Percentiles rank a stretch among this genome's conserved stretches.
These are phyloP conservation scores for Termitomyces sp. DNA, from an alignment of 768 basidiomycete genomes.

Conservation along the genomic window DNA sequence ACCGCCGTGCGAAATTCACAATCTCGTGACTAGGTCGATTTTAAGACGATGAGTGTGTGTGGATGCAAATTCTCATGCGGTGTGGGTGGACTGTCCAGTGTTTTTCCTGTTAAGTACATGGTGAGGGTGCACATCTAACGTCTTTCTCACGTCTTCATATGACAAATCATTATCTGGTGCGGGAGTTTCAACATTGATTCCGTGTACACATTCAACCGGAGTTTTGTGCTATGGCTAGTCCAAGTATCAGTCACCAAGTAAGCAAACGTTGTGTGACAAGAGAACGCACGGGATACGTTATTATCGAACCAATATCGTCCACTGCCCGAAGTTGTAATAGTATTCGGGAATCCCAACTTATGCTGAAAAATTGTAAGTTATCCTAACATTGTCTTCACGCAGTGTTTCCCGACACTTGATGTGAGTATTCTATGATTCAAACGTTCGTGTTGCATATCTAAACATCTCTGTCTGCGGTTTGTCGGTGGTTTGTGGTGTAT, in stretches of 20 bases:
- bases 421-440: neutral
- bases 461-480: neutral
- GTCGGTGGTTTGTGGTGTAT: neutral
- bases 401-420: neutral
- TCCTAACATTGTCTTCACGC: neutral
- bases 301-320: neutral
- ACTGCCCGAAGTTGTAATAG: neutral
- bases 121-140: neutral
- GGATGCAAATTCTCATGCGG: neutral
- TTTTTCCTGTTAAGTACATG: neutral
- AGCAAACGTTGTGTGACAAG: neutral
- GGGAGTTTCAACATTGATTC: constrained; percentile 47
- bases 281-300: neutral
- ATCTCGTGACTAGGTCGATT: neutral
- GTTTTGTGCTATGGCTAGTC: neutral
- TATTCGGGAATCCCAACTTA: neutral
- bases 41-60: neutral
- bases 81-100: neutral
- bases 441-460: neutral
- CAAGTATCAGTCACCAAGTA: neutral
- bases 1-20: neutral
- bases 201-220: constrained; percentile 47
- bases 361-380: neutral
- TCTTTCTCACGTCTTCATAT: constrained; percentile 93
- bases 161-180: constrained; percentile 72